Evolutionary conservation across 352 stramenopile genomes (phyloP), one percentile per base, ranked within the genome.

Genomic region (Globisporangium barbulae): DNA sequence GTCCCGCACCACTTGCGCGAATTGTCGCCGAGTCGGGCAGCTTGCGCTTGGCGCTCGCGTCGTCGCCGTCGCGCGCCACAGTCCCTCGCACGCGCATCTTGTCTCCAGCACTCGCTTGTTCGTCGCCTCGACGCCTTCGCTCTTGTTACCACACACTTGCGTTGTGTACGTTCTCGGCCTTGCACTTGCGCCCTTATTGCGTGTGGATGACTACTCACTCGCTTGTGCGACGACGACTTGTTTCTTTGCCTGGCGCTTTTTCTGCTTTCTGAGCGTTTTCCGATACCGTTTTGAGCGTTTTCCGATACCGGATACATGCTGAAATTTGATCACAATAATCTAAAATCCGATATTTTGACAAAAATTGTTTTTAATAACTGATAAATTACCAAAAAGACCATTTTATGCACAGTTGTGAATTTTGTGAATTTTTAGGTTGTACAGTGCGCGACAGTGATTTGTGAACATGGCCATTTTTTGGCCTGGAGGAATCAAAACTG

Each of bases 21-120:
- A 52, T 10, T 41, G 58, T 55, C 47, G 5, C 22, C 39, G 59
- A 53, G 49, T 59, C 59, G 25, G 49, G 37, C 35, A 65, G 49
- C 37, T 52, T 65, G 49, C 59, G 49, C 59, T 65, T 65, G 25
- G 48, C 37, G 49, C 58, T 39, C 8, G 53, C 53, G 33, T 61
- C 54, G 17, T 67, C 61, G 21, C 53, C 45, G 5, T 67, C 61
- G 31, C 53, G 28, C 50, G 3, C n/a, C 15, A 56, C 25, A 33
- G 25, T 41, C 53, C 39, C 45, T 61, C 47, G 59, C 19, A 67
- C 53, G 22, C 61, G 61, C 61, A 67, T 67, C 5, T 17, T 56
- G 2, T 22, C 15, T 39, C 19, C 39, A 45, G 35, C 52, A 30
- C 31, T 12, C 31, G 30, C 55, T 48, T 33, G 41, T 30, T 53